A percentile compares a stretch with the other conserved stretches of the same genome.
These are phyloP conservation scores for Prunus davidiana DNA, from an alignment of 306 rosid species.

Conservation along the genomic window DNA sequence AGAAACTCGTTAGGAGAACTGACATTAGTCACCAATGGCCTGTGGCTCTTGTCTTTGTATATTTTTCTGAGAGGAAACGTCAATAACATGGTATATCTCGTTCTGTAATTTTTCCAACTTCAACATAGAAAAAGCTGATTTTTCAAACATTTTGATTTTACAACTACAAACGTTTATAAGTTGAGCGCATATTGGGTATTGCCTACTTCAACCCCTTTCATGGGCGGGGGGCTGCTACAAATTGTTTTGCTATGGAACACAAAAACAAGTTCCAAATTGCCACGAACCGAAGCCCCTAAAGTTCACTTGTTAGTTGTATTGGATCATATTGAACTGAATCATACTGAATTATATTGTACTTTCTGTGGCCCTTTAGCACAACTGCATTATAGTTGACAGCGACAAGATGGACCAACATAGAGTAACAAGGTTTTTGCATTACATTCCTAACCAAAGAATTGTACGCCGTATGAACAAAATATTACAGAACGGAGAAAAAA, in stretches of 20 bases:
- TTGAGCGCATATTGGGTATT: neutral
- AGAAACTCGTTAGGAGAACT: constrained; percentile 56
- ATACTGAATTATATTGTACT: neutral
- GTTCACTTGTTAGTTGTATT: neutral
- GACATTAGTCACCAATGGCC: constrained; percentile 50
- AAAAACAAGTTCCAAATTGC: neutral
- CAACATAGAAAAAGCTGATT: constrained; percentile 34
- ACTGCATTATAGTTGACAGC: neutral
- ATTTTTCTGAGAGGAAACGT: constrained; percentile 62
- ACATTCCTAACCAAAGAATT: neutral
- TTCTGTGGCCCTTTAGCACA: neutral
- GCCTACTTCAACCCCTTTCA: too few relatives aligned
- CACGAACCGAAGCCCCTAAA: neutral
- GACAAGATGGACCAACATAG: neutral
- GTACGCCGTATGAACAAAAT: neutral
- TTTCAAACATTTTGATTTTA: neutral
- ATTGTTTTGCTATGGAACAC: too few relatives aligned
- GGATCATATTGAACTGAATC: neutral
- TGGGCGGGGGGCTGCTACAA: too few relatives aligned
- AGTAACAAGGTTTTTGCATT: neutral
- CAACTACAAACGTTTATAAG: neutral
- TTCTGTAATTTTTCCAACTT: constrained; percentile 45
- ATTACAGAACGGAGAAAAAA: neutral
- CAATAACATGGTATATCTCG: constrained; percentile 64
- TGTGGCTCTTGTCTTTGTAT: constrained; percentile 61